These are phyloP conservation scores for Cercospora sesami DNA, from an alignment of 2,329 filamentous ascomycete species.

Conservation along the genomic window DNA sequence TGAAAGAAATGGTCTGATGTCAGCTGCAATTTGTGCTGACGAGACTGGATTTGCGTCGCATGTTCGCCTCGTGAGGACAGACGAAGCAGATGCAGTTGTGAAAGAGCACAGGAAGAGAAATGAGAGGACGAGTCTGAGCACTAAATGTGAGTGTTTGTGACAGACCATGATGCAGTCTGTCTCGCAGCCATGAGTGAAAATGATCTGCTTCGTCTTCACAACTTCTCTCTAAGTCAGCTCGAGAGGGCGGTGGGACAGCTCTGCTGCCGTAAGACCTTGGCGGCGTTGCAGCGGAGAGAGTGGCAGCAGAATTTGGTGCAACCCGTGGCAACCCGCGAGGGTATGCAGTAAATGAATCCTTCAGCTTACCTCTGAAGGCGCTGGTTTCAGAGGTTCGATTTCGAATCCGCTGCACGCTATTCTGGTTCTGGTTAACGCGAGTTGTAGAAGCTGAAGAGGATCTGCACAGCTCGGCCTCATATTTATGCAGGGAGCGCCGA, in stretches of 20 bases:
- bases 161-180: neutral
- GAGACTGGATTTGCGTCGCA: neutral
- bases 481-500: neutral
- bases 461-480: neutral
- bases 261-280: neutral
- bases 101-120: neutral
- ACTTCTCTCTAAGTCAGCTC: neutral
- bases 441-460: neutral
- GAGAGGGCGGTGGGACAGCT: neutral
- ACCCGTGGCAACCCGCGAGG: neutral
- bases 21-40: neutral
- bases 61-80: neutral
- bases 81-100: neutral
- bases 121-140: too few species aligned
- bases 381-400: neutral
- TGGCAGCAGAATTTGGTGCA: neutral
- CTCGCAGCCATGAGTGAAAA: neutral
- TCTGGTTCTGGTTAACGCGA: neutral
- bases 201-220: neutral
- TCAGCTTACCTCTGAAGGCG: neutral
- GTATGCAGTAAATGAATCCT: neutral
- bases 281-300: neutral
- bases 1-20: neutral
- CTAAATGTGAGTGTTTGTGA: too few species aligned
- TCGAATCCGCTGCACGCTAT: neutral